These are phyloP conservation scores for Penicillium sp. DNA, from an alignment of 2,329 filamentous ascomycete genomes.

Conservation along the genomic window DNA sequence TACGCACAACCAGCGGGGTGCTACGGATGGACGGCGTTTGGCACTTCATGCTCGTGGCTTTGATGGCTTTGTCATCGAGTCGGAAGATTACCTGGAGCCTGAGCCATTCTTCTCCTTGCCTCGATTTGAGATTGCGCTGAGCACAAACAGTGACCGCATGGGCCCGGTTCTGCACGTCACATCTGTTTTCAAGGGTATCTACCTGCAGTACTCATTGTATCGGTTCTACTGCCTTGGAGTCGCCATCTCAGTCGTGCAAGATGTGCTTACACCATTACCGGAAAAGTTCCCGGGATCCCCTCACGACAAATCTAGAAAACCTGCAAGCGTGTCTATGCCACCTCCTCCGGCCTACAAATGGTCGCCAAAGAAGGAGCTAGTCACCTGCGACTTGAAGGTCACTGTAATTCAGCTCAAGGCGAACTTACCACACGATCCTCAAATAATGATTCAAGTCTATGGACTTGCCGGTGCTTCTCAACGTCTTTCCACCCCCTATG, in stretches of 20 bases:
- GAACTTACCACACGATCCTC: conserved; percentile 84
- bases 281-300: conserved; percentile 14
- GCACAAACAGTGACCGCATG: conserved; percentile 80
- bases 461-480: conserved; percentile 80
- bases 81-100: conserved; percentile 76
- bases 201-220: conserved; percentile 88
- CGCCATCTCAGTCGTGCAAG: conserved; percentile 72
- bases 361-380: conserved; percentile 58
- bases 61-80: conserved; percentile 89
- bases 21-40: conserved; percentile 77
- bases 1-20: conserved; percentile 39
- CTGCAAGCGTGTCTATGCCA: conserved; percentile 25
- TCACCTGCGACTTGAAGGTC: conserved; percentile 80
- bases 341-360: conserved; percentile 26
- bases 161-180: conserved; percentile 87
- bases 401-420: conserved; percentile 85
- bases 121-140: conserved; percentile 81
- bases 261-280: conserved; percentile 57
- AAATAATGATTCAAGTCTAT: conserved; percentile 86
- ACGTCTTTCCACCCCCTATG: conserved; percentile 81
- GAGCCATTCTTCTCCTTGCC: conserved; percentile 87
- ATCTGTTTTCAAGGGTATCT: conserved; percentile 74
- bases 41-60: conserved; percentile 79
- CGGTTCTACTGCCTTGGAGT: conserved; percentile 88
- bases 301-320: conserved; percentile 16